Evolutionary conservation across 257 asterid species (phyloP).

Genomic region (Salvia splendens): DNA sequence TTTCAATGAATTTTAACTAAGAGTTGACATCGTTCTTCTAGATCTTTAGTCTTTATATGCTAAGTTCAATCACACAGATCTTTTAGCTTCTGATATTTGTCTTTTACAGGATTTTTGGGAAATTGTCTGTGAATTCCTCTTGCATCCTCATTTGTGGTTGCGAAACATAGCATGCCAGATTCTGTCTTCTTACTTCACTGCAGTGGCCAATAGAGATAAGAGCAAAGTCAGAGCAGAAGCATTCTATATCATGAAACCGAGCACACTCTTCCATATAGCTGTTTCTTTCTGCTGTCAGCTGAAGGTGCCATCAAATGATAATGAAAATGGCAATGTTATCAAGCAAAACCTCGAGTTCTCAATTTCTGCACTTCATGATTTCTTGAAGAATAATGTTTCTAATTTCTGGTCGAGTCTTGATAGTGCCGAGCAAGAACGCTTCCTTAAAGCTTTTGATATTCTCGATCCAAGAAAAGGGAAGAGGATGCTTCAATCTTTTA

Average conservation of each 20-base stretch:
- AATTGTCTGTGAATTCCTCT: constrained; percentile 57
- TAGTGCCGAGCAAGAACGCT: constrained; percentile 50
- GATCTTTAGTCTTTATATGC: neutral
- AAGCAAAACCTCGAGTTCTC: constrained; percentile 66
- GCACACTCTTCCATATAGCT: constrained; percentile 67
- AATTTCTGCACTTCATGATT: constrained; percentile 55
- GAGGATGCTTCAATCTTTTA: constrained; percentile 52
- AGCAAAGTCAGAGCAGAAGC: constrained; percentile 33
- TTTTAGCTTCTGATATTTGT: constrained; percentile 14
- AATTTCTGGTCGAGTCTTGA: constrained; percentile 69
- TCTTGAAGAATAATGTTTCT: constrained; percentile 46
- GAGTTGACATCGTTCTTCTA: neutral
- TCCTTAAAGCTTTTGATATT: constrained; percentile 57
- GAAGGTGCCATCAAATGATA: constrained; percentile 60
- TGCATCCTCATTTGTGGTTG: constrained; percentile 88
- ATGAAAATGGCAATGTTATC: constrained; percentile 42
- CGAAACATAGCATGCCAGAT: constrained; percentile 79
- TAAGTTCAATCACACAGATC: neutral
- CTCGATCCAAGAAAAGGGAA: constrained; percentile 79
- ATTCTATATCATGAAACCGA: constrained; percentile 62
- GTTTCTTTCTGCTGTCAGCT: constrained; percentile 75
- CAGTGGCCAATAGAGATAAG: constrained; percentile 40
- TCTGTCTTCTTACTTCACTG: constrained; percentile 54
- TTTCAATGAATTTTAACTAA: neutral
- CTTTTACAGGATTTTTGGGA: constrained; percentile 81